phyloP scores from a whole-genome alignment of 352 stramenopile genomes.

The Phytopythium montanum region DNA sequence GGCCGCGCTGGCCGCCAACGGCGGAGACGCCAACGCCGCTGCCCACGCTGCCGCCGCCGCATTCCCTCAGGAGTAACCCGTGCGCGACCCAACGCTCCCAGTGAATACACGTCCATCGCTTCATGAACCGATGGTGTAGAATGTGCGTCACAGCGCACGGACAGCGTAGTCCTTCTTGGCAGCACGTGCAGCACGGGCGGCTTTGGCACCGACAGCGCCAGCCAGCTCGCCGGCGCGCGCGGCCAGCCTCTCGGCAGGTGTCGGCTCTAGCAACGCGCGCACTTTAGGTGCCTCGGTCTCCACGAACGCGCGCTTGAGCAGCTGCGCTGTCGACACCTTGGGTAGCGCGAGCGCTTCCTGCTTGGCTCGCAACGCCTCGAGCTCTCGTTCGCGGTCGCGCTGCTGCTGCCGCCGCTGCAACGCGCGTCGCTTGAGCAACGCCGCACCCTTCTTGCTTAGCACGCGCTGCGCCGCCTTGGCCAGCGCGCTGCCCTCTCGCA shows the following conservation, averaged over 20 bases:
- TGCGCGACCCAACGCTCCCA: background rate
- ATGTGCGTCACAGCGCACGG: constrained; percentile 36
- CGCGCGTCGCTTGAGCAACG: constrained; percentile 33
- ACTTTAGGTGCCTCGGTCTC: constrained; percentile 45
- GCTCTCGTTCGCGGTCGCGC: constrained; percentile 44
- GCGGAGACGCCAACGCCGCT: constrained; percentile 14
- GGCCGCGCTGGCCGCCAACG: constrained; percentile 9
- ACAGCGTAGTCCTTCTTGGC: constrained; percentile 73
- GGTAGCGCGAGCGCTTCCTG: constrained; percentile 36
- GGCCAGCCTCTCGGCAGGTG: constrained; percentile 43
- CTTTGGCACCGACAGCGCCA: constrained; percentile 32
- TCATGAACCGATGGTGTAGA: constrained; percentile 2
- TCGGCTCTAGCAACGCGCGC: constrained; percentile 47
- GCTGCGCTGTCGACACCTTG: constrained; percentile 33
- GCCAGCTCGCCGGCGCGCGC: constrained; percentile 38
- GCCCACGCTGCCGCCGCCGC: constrained; percentile 18
- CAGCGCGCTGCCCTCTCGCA: constrained; percentile 27
- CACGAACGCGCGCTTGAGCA: constrained; percentile 50
- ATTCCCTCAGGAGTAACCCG: background rate
- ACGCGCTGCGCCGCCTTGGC: constrained; percentile 27
- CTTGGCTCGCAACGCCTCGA: constrained; percentile 35
- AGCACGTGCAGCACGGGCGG: constrained; percentile 24
- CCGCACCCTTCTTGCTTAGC: constrained; percentile 45
- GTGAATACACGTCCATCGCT: background rate
- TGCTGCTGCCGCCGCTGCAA: constrained; percentile 42